These are phyloP conservation scores for Yamadazyma atlantica DNA, from an alignment of 1,139 yeast genomes.

Conservation along the genomic window DNA sequence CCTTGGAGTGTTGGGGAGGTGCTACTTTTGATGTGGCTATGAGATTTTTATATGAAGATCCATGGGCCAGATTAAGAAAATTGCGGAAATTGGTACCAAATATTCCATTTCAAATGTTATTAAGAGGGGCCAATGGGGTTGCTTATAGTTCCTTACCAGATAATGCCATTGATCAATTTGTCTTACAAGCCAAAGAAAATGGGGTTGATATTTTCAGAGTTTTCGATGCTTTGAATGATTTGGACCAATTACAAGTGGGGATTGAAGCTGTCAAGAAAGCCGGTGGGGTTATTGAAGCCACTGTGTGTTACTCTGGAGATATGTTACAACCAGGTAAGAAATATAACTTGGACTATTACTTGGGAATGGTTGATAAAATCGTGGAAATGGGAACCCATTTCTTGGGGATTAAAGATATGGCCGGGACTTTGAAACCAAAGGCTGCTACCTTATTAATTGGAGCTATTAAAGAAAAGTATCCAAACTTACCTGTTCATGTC, in stretches of 20 bases:
- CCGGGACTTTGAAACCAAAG: slow-evolving; percentile 95
- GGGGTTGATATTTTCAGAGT: slow-evolving; percentile 98
- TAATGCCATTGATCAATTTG: slow-evolving; percentile 97
- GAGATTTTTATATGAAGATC: slow-evolving; percentile 98
- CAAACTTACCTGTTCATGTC: slow-evolving; percentile 93
- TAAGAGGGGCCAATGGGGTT: slow-evolving; percentile 99
- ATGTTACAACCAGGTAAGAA: slow-evolving; percentile 94
- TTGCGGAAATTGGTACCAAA: slow-evolving; percentile 91
- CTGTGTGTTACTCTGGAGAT: slow-evolving; percentile 98
- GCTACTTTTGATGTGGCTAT: slow-evolving; percentile 98
- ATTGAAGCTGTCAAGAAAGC: slow-evolving; percentile 97
- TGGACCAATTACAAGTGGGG: slow-evolving; percentile 96
- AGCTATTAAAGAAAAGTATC: slow-evolving; percentile 80
- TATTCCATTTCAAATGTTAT: slow-evolving; percentile 97
- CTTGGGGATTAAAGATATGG: slow-evolving; percentile 98
- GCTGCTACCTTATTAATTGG: slow-evolving; percentile 85
- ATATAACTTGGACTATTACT: slow-evolving; percentile 88
- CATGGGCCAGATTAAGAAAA: slow-evolving; percentile 93
- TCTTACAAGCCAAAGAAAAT: slow-evolving; percentile 86
- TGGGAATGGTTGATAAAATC: slow-evolving; percentile 76
- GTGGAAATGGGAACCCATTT: slow-evolving; percentile 95
- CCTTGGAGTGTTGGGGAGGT: slow-evolving; percentile 99
- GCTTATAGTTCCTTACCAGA: slow-evolving; percentile 98
- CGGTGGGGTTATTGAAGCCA: slow-evolving; percentile 98
- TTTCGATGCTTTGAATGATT: slow-evolving; percentile 93